These are phyloP conservation scores for Corynascus novoguineensis DNA, from an alignment of 495 filamentous ascomycete species.

Conservation along the genomic window DNA sequence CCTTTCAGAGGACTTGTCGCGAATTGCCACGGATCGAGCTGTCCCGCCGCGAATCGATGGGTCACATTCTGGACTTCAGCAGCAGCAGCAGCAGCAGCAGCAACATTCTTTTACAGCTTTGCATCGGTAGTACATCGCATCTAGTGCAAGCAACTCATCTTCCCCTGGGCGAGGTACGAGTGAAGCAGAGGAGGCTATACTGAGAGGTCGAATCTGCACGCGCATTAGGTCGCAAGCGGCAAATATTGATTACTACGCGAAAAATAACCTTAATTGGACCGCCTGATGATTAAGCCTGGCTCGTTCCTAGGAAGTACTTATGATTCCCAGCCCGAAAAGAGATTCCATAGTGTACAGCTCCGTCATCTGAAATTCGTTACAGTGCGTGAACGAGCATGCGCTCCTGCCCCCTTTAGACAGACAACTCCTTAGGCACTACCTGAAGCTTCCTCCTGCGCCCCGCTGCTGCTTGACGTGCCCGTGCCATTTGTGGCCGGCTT, in stretches of 20 bases:
- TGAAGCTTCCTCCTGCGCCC: slow-evolving; percentile 30
- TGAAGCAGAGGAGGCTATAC: too few species aligned
- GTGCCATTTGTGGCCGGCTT: slow-evolving; percentile 26
- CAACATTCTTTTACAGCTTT: too few species aligned
- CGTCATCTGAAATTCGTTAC: not conserved
- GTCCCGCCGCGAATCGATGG: not conserved
- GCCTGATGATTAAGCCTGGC: not conserved
- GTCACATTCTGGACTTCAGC: not conserved
- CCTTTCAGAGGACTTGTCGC: not conserved
- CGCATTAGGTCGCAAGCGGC: not conserved
- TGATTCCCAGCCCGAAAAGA: not conserved
- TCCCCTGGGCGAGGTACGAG: too few species aligned
- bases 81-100: too few species aligned
- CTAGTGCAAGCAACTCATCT: not conserved
- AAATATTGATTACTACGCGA: not conserved
- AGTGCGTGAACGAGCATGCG: not conserved
- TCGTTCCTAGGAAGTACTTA: too few species aligned
- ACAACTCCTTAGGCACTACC: not conserved
- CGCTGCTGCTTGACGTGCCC: slow-evolving; percentile 21
- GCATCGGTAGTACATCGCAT: too few species aligned
- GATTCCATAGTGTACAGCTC: not conserved
- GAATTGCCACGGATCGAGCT: not conserved
- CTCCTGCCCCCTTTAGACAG: not conserved
- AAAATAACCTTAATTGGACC: not conserved
- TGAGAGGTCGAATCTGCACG: not conserved